phyloP scores from a whole-genome alignment of 1,139 yeast species.

The Suhomyces anneliseae region DNA sequence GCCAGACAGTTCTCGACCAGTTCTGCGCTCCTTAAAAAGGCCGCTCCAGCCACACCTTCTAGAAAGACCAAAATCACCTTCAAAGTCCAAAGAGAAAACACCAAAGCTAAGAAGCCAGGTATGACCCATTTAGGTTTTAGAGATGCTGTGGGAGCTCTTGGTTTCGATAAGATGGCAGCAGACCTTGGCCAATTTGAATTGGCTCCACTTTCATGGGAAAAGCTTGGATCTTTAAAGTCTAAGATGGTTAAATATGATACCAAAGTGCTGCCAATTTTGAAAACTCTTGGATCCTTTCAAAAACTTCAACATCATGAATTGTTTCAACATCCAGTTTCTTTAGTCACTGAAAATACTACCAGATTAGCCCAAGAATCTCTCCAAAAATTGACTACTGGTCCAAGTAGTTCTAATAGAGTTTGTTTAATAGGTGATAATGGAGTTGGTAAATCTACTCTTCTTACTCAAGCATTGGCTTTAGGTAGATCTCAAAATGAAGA shows the following conservation, averaged over 20 bases:
- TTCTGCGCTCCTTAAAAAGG: slow-evolving; percentile 4
- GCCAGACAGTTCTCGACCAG: slow-evolving; percentile 11
- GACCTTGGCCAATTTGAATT: slow-evolving; percentile 20
- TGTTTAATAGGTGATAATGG: slow-evolving; percentile 73
- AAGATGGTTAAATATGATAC: slow-evolving; percentile 28
- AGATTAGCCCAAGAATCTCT: slow-evolving; percentile 28
- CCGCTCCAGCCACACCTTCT: slow-evolving; percentile 12
- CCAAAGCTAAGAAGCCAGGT: slow-evolving; percentile 40
- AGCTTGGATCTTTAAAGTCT: slow-evolving; percentile 14
- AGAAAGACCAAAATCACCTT: slow-evolving; percentile 12
- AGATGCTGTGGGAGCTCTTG: slow-evolving; percentile 41
- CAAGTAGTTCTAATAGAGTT: slow-evolving; percentile 48
- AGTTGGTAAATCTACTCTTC: slow-evolving; percentile 73
- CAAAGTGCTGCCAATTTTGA: slow-evolving; percentile 26
- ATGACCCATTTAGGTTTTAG: slow-evolving; percentile 44
- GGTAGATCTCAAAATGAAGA: slow-evolving; percentile 46
- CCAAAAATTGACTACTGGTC: slow-evolving; percentile 19
- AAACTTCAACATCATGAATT: slow-evolving; percentile 66
- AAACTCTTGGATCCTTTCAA: slow-evolving; percentile 55
- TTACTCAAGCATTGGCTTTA: slow-evolving; percentile 71
- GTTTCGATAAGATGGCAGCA: slow-evolving; percentile 35
- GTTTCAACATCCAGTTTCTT: slow-evolving; percentile 55
- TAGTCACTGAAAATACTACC: slow-evolving; percentile 43
- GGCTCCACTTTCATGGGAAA: slow-evolving; percentile 15
- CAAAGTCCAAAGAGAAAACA: slow-evolving; percentile 11